These are phyloP conservation scores for Diaporthe sp. DNA, from an alignment of 2,329 filamentous ascomycete species.

Conservation along the genomic window DNA sequence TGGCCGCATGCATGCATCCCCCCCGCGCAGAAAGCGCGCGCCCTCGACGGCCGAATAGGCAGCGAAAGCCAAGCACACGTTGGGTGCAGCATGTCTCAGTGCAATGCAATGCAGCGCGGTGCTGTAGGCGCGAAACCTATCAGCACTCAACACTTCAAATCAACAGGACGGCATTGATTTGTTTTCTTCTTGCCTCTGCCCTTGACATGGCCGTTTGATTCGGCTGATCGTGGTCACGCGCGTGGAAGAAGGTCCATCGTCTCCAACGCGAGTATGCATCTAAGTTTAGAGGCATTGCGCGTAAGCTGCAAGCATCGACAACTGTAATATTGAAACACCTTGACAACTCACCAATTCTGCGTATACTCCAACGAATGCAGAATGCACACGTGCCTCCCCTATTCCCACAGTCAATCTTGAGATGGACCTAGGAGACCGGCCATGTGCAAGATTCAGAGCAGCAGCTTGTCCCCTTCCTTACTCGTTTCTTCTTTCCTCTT, in stretches of 20 bases:
- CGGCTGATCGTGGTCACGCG: slow-evolving; percentile 2
- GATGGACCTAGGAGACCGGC: not conserved
- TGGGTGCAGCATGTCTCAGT: slow-evolving; percentile 20
- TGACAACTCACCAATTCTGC: not conserved
- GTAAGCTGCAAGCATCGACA: not conserved
- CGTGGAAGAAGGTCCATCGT: not conserved
- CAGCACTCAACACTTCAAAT: not conserved
- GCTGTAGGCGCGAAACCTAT: not conserved
- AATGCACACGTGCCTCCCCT: not conserved
- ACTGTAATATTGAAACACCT: not conserved
- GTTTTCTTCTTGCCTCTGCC: not conserved
- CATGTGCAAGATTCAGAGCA: not conserved
- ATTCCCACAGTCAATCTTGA: not conserved
- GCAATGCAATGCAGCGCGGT: slow-evolving; percentile 6
- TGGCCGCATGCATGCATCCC: not conserved
- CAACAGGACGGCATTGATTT: not conserved
- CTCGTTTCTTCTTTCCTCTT: not conserved
- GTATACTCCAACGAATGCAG: not conserved
- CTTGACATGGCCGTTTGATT: not conserved
- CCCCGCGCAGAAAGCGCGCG: not conserved
- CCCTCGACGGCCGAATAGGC: not conserved
- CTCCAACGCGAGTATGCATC: not conserved
- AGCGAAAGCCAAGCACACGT: slow-evolving; percentile 6
- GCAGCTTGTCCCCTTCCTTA: not conserved
- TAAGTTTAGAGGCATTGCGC: not conserved